Evolutionary conservation across 176 grass and related monocot species (phyloP).

Genomic region (Canna indica): DNA sequence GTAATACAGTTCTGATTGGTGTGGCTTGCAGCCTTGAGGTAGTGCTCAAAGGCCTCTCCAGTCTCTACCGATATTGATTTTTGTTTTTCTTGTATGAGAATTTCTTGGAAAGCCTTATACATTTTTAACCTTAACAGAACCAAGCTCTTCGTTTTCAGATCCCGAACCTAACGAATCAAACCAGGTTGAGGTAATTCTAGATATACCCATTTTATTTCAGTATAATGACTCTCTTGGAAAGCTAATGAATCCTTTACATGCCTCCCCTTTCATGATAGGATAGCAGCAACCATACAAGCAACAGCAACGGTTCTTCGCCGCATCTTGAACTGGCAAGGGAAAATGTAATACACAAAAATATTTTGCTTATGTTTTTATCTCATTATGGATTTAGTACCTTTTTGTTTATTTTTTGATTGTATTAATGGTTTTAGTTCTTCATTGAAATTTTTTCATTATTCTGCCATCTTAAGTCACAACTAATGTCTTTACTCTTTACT

Average conservation of each 20-base stretch:
- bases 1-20: too few species aligned
- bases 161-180: conserved; percentile 41
- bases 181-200: conserved; percentile 40
- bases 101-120: not conserved
- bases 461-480: not conserved
- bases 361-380: too few species aligned
- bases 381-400: not conserved
- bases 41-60: too few species aligned
- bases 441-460: conserved; percentile 21
- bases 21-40: too few species aligned
- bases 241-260: conserved; percentile 6
- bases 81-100: too few species aligned
- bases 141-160: conserved; percentile 32
- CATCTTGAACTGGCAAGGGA: conserved; percentile 29
- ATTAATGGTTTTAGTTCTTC: not conserved
- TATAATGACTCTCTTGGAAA: not conserved
- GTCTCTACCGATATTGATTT: too few species aligned
- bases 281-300: conserved; percentile 39
- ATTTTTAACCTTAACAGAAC: conserved; percentile 29
- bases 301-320: conserved; percentile 29
- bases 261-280: conserved; percentile 46
- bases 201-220: not conserved
- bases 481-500: conserved; percentile 21
- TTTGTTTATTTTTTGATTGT: not conserved
- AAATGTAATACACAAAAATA: conserved; percentile 97